Evolutionary conservation across 495 filamentous ascomycete genomes (phyloP), one percentile per base, ranked within the genome.

Genomic region (Collariella sp.): DNA sequence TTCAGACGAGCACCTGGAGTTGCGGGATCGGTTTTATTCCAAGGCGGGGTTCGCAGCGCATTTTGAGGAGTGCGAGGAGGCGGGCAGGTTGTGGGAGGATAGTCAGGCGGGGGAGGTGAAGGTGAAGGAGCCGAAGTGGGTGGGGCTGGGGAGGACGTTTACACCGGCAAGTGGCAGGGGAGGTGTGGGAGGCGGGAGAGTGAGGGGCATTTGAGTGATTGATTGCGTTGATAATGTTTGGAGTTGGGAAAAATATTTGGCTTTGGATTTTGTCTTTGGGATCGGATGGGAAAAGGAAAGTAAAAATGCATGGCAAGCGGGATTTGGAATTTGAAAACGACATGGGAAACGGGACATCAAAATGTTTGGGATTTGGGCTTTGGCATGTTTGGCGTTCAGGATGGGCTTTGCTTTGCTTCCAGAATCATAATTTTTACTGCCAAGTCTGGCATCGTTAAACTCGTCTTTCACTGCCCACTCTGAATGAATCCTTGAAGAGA

Each of bases 1-100:
- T n/a, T 46, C 42, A 19, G 50, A 53, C 33, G 31, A 53, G 19
- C 50, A 53, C 34, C 41, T 53, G 19, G 40, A 53, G 33, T 15
- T 45, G 2, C 29, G 50, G 18, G 50, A 53, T 18, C 31, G 50
- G 1, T 53, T 53, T 13, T 53, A 53, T 7, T 53, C 50, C 12
- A 23, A 33, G 19, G 15, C 11, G 2, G 50, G 7, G 31, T 53
- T 53, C 22, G 6, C 38, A 9, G 20, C 16, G 31, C 41, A 53
- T 33, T 36, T 53, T 53, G 50, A 38, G 13, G 50, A 53, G 41
- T 53, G 50, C 23, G 10, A 1, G 16, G 3, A 31, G 19, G 50
- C 50, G 1, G 18, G 26, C 40, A 53, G 44, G 41, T 41, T 53
- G 50, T 53, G 40, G 50, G 41, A 1, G 20, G 10, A 40, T 15